Evolutionary conservation across 2,329 filamentous ascomycete genomes (phyloP), one percentile per base, ranked within the genome.

Genomic region (Trichoderma pleuroti): DNA sequence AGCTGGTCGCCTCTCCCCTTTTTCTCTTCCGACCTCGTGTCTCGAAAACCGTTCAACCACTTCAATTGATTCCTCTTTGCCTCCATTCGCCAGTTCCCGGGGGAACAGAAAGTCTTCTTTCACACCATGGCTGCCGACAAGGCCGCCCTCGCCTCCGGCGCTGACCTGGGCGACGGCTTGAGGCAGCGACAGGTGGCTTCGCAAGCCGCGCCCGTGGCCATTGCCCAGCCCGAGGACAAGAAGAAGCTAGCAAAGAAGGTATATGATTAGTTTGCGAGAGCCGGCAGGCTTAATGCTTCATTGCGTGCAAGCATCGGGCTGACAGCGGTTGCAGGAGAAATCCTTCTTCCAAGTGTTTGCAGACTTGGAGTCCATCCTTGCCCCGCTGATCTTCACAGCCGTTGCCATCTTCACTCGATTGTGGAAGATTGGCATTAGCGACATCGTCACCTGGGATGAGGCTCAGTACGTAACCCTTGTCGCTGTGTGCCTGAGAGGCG

Each of bases 381-480:
- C 87, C 73, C 86, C 89, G 68, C 78, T 91, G 76, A 77, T 91
- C 78, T 88, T 91, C 81, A 87, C 88, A 71, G 77, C 84, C 74
- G 79, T 90, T 68, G 88, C 90, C 70, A 84, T 91, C 81, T 90
- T 91, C 79, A 92, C 90, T 49, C 85, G 90, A 74, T 79, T 92
- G 73, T 92, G 87, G 82, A 91, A 90, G 83, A 92, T 92, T 78
- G 90, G 90, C 70, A 81, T 91, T 68, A 90, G 88, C 74, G 82
- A 88, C 75, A 90, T 91, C 75, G 88, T 91, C 62, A 91, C 88
- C 62, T 90, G 88, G 88, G 88, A 90, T 80, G 87, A 89, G 81
- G 88, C 88, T 76, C 88, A 90, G 87, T 88, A 82, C 76, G 87
- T 84, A 34, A 56, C 62, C 70, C 18, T 5, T 16, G 46, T 11